Percentiles rank a stretch among this genome's conserved stretches.
phyloP scores from a whole-genome alignment of 2,329 filamentous ascomycete genomes.

The Arthroderma sp. region DNA sequence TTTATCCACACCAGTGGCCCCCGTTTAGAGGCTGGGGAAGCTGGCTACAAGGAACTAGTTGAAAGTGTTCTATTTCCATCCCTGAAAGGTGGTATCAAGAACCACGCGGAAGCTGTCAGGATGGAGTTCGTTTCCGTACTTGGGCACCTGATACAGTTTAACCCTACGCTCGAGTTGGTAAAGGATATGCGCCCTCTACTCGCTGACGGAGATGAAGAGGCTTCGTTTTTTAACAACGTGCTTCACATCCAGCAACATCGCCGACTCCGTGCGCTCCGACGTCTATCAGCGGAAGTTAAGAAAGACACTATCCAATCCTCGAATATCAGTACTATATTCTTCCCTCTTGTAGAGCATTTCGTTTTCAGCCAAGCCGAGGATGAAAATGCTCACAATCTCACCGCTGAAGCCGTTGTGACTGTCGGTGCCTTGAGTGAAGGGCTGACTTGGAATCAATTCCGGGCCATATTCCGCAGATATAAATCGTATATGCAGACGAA shows the following conservation, averaged over 20 bases:
- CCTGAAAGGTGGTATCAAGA: conserved; percentile 61
- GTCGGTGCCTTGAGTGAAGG: conserved; percentile 62
- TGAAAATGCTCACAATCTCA: conserved; percentile 63
- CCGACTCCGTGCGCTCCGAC: conserved; percentile 68
- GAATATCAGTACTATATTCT: conserved; percentile 74
- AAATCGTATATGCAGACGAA: conserved; percentile 69
- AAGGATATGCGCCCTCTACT: conserved; percentile 62
- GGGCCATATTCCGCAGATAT: conserved; percentile 70
- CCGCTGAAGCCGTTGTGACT: conserved; percentile 71
- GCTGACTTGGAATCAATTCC: conserved; percentile 83
- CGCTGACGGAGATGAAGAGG: conserved; percentile 58
- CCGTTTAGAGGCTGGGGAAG: conserved; percentile 29
- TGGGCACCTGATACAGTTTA: conserved; percentile 59
- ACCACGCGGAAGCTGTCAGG: conserved; percentile 70
- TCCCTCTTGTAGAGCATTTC: conserved; percentile 88
- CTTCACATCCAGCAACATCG: conserved; percentile 79
- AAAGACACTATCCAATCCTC: conserved; percentile 54
- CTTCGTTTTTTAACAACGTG: conserved; percentile 85
- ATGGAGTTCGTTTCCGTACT: conserved; percentile 70
- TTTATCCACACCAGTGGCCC: conserved; percentile 55
- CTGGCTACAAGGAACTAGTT: conserved; percentile 46
- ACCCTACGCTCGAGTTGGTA: conserved; percentile 57
- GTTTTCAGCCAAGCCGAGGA: conserved; percentile 74
- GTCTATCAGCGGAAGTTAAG: conserved; percentile 56
- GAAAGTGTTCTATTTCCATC: conserved; percentile 57